Evolutionary conservation across 1,139 yeast genomes (phyloP), one percentile per base, ranked within the genome.

Genomic region (Geotrichum australiense): DNA sequence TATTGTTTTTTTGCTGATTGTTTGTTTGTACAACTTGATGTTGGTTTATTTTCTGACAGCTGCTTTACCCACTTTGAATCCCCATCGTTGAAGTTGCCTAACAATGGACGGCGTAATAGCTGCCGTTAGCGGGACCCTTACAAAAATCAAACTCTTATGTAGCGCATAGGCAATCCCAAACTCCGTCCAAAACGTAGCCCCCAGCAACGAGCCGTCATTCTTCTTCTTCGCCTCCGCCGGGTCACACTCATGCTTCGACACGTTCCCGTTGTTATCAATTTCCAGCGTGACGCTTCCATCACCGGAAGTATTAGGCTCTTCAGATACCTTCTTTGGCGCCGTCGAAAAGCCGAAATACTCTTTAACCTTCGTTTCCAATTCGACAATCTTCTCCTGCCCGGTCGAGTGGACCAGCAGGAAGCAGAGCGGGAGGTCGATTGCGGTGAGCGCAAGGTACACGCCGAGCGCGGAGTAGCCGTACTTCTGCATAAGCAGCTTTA

Each of bases 391-490:
- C 14, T 45, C 48, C 19, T 37, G 36, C 11, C 48, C 48, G 18
- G 37, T 25, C n/a, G 43, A 37, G 16, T 45, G 48, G 11, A 91
- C 97, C 36, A 84, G 57, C 16, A 82, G 54, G 57, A 80, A 91
- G 59, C 94, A 85, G 3, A 87, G 52, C 1, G 97, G 97, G 51
- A 85, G 69, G 58, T 91, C 98, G 32, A 91, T 61, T 21, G 71
- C 68, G 2, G 85, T 71, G 15, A 91, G 61, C 0, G 74, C 80
- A 28, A 86, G 56, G 57, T 91, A 91, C 0, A 91, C 87, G 11
- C 86, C 96, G 16, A 91, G 65, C 0, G 96, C 97, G 5, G 94
- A 76, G 66, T 80, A 85, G 1, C 99, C 99, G 60, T 91, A 91
- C 58, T 83, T 82, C 56, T 82, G 80, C 61, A 85, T 73, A 50